Evolutionary conservation across 768 basidiomycete genomes (phyloP), one percentile per base, ranked within the genome.

Genomic region (Boletales sp.): DNA sequence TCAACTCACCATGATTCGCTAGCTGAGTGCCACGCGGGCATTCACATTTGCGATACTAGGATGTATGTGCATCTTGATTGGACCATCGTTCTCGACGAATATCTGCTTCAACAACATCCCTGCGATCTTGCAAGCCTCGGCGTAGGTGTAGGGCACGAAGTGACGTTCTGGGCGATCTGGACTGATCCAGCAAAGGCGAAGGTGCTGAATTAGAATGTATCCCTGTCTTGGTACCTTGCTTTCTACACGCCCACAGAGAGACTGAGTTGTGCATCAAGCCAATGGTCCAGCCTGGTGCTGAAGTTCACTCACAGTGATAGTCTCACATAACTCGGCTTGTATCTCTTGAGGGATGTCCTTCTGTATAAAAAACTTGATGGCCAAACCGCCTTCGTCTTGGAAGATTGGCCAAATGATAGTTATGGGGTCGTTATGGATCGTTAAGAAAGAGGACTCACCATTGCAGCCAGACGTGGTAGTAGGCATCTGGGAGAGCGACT

Each of bases 311-410:
- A 89, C 87, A 0, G 86, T 81, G 45, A 90, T 86, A 13, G 78
- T 84, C 64, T 88, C 86, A 59, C 82, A 84, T 29, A 90, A 66
- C 53, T 89, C 84, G 15, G 83, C 82, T 57, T 86, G 84, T 18
- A 81, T 72, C 56, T 84, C 81, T 49, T 83, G 75, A 5, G 80
- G 68, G 9, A 91, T 73, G 65, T 90, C 87, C 60, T 87, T 88
- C 62, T 90, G 88, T 17, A 91, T 79, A 65, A 90, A 91, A 63
- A 91, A 91, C 61, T 90, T 91, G 74, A 88, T 69, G 3, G 86
- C 78, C 45, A 86, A 66, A 35, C 82, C 83, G 59, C 77, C 80
- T 53, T 58, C 65, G 57, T 87, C 87, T 64, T 87, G 85, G 50
- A 90, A 90, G 51, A 89, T 81, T 41, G 83, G 81, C 85, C 87